phyloP scores from a whole-genome alignment of 345 rosid species.

The Anacardium occidentale region DNA sequence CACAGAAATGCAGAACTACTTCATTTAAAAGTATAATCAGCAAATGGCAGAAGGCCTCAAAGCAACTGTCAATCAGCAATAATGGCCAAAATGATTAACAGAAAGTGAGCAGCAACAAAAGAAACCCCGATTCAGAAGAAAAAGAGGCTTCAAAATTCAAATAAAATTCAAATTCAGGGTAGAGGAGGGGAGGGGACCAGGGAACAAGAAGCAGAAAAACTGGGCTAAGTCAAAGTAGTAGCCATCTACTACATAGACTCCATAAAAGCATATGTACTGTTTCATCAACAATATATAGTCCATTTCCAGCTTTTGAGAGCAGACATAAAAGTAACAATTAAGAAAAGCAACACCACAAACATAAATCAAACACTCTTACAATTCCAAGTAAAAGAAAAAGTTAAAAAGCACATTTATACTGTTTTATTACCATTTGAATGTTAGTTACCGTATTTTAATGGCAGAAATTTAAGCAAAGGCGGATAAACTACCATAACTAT shows the following conservation, averaged over 20 bases:
- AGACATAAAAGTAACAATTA: constrained; percentile 21
- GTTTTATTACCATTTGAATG: background rate
- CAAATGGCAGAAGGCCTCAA: too few relatives aligned
- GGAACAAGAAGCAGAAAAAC: constrained; percentile 4
- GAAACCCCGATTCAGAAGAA: background rate
- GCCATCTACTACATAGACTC: background rate
- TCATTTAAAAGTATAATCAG: background rate
- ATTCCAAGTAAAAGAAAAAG: background rate
- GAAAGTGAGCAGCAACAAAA: background rate
- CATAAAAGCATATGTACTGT: background rate
- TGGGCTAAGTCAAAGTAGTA: constrained; percentile 12
- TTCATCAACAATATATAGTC: background rate
- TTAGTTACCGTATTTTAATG: background rate
- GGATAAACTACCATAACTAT: background rate
- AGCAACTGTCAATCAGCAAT: background rate
- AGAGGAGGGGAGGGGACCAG: background rate
- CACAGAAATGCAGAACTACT: background rate
- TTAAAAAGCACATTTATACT: background rate
- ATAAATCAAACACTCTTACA: background rate
- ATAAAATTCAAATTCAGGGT: constrained; percentile 14
- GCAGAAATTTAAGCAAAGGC: constrained; percentile 7
- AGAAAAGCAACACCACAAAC: constrained; percentile 9
- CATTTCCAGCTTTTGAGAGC: constrained; percentile 9
- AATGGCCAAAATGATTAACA: background rate
- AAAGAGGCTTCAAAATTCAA: constrained; percentile 14